Percentiles rank a stretch among this genome's conserved stretches.
These are phyloP conservation scores for Solanum bulbocastanum DNA, from an alignment of 257 asterid genomes.

Conservation along the genomic window DNA sequence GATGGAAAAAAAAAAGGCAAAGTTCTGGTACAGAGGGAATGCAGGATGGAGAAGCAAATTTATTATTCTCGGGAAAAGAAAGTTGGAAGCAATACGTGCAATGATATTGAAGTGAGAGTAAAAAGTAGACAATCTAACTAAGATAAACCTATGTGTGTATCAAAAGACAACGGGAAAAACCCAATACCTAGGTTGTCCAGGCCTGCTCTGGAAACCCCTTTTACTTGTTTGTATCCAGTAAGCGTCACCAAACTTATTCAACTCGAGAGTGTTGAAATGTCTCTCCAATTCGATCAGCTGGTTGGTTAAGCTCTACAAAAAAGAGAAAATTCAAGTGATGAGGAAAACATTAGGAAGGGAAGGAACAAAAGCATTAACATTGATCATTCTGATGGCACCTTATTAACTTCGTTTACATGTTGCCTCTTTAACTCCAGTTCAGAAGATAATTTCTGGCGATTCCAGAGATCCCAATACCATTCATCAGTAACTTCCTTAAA, in stretches of 20 bases:
- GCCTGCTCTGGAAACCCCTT: conserved; percentile 26
- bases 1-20: background rate
- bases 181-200: conserved; percentile 60
- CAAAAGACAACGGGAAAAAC: background rate
- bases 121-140: background rate
- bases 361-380: background rate
- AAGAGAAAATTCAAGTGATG: background rate
- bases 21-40: background rate
- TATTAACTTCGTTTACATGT: conserved; percentile 52
- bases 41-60: background rate
- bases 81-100: background rate
- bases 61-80: background rate
- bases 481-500: conserved; percentile 73
- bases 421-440: conserved; percentile 71
- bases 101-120: background rate
- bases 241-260: conserved; percentile 62
- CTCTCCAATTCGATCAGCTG: conserved; percentile 80
- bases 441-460: conserved; percentile 68
- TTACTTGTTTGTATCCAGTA: conserved; percentile 30
- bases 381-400: conserved; percentile 31
- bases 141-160: background rate
- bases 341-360: conserved; percentile 5
- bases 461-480: conserved; percentile 79
- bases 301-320: conserved; percentile 50
- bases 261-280: conserved; percentile 72